Evolutionary conservation across 306 rosid genomes (phyloP).

Genomic region (Vigna radiata): DNA sequence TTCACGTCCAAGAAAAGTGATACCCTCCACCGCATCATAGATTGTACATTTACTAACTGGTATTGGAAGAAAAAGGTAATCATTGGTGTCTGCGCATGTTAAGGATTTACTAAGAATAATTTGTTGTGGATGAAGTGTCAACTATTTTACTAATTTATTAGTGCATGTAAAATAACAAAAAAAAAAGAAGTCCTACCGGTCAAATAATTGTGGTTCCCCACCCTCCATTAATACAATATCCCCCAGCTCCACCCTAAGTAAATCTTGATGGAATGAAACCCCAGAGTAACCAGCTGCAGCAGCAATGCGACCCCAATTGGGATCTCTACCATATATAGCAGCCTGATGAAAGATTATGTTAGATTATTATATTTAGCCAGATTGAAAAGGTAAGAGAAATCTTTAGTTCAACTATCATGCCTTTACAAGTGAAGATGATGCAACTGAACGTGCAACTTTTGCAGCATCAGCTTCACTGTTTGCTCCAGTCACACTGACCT

Average conservation of each 20-base stretch:
- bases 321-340: slow-evolving; percentile 91
- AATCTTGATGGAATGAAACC: slow-evolving; percentile 69
- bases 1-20: slow-evolving; percentile 3
- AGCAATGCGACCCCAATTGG: slow-evolving; percentile 99
- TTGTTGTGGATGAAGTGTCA: neutral
- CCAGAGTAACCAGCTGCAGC: slow-evolving; percentile 94
- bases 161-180: slow-evolving; percentile 27
- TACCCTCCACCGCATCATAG: slow-evolving; percentile 10
- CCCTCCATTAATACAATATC: slow-evolving; percentile 81
- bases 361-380: slow-evolving; percentile 22
- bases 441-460: slow-evolving; percentile 90
- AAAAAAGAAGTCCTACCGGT: slow-evolving; percentile 54
- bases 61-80: slow-evolving; percentile 8
- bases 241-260: slow-evolving; percentile 79
- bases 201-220: slow-evolving; percentile 88
- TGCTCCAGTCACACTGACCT: slow-evolving; percentile 83
- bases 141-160: neutral
- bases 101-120: neutral
- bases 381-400: slow-evolving; percentile 23
- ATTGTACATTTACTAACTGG: slow-evolving; percentile 4
- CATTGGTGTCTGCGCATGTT: neutral
- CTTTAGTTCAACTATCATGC: slow-evolving; percentile 49
- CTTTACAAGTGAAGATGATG: slow-evolving; percentile 89
- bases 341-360: slow-evolving; percentile 61
- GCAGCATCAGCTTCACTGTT: slow-evolving; percentile 85